Base-by-base conservation (phyloP, 139 green algal species). In the Picochlorum sp. region DNA sequence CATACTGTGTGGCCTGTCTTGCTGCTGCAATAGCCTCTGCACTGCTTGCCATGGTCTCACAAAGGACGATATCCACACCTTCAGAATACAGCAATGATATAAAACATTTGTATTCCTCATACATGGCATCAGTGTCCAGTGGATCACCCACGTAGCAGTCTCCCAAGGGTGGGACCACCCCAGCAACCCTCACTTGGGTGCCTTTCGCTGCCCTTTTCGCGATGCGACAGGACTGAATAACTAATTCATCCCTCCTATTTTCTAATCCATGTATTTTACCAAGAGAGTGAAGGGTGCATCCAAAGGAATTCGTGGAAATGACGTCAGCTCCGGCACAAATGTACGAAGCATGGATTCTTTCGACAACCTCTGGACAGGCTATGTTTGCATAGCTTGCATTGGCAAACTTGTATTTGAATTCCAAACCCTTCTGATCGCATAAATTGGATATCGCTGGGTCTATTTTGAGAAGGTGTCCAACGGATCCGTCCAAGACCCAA, bases 271-370 rank as follows among this genome's bases (percentile, higher is more conserved):
- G 5, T 21, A 23, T 44, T 21, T 68, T 83, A 6, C n/a, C 10
- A 2, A 85, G 70, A 51, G 30, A 64, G 28, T 72, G 54, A 3
- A 21, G 32, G 1, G 81, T 88, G 13, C 71, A 77, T 0, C 63
- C 58, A 54, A 88, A 88, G 15, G 60, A 81, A 74, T 88, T 88
- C 15, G 62, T 76, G 3, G 78, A 86, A 37, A 88, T 77, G 9
- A 79, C 56, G 15, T 74, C 20, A 2, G 57, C 62, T 16, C 81
- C 81, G 6, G 77, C 74, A 4, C n/a, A 34, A 10, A 84, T 47
- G 68, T 86, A 88, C 1, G 47, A 65, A 0, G 4, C 1, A 49
- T 88, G 82, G 20, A 76, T 63, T 14, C 13, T 20, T 51, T 24
- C 3, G 11, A 88, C 74, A 20, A 63, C 20, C 0, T 78, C 65